phyloP scores from a whole-genome alignment of 768 basidiomycete genomes.

The Sarcodon sp. region DNA sequence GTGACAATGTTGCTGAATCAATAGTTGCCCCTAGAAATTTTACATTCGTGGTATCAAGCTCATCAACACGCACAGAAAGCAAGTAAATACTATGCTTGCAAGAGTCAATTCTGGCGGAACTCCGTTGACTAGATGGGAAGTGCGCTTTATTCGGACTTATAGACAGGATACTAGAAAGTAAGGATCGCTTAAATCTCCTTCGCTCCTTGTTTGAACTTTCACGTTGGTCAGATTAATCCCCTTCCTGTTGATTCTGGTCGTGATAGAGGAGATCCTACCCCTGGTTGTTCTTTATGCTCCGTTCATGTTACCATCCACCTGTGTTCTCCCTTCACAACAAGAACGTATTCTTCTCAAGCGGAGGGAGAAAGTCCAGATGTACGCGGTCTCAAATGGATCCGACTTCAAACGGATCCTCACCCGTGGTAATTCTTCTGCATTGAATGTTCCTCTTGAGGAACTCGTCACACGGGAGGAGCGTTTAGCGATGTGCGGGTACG shows the following conservation, averaged over 20 bases:
- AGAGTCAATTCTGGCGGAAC: slow-evolving; percentile 49
- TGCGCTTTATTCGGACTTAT: slow-evolving; percentile 54
- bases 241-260: slow-evolving; percentile 58
- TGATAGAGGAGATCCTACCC: slow-evolving; percentile 75
- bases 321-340: slow-evolving; percentile 71
- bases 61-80: slow-evolving; percentile 47
- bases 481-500: slow-evolving; percentile 46
- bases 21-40: slow-evolving; percentile 50
- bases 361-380: slow-evolving; percentile 25
- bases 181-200: slow-evolving; percentile 1
- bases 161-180: slow-evolving; percentile 63
- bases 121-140: slow-evolving; percentile 54
- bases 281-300: slow-evolving; percentile 81
- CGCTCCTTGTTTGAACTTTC: slow-evolving; percentile 2
- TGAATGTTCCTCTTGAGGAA: slow-evolving; percentile 10
- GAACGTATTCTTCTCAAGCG: slow-evolving; percentile 46
- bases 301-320: slow-evolving; percentile 75
- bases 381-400: slow-evolving; percentile 8
- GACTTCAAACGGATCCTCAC: slow-evolving; percentile 10
- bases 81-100: slow-evolving; percentile 37
- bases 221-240: slow-evolving; percentile 50
- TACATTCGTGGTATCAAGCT: slow-evolving; percentile 69
- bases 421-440: slow-evolving; percentile 1
- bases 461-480: slow-evolving; percentile 14
- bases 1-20: slow-evolving; percentile 4